Evolutionary conservation across 2,329 filamentous ascomycete species (phyloP), one percentile per base, ranked within the genome.

Genomic region (Monilinia aucupariae): DNA sequence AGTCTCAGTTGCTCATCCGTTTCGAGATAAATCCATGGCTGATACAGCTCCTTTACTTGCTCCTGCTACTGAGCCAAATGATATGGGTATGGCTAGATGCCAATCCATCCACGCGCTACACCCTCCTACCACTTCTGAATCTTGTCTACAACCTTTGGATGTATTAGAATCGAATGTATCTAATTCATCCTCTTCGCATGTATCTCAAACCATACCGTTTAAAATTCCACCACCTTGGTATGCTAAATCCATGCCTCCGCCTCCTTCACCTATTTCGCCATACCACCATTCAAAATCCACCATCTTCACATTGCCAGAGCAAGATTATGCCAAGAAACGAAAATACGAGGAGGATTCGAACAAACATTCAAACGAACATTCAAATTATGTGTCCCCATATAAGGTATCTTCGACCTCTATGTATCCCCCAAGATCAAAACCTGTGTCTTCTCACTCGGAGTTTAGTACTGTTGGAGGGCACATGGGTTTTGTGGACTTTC

Each of bases 401-500:
- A 41, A 48, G 22, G 9, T 58, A 17, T 34, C 54, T 25, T 25
- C 54, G 15, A 22, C 41, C 34, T 47, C 41, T 47, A 34, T 12
- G 54, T 25, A 25, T 47, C 30, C 25, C 10, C n/a, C 54, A 58
- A 37, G 54, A 47, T 20, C n/a, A 4, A 47, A 58, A 22, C 7
- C 15, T 3, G 34, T 58, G 4, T n/a, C 41, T 17, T 37, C 41
- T 20, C 9, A 47, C 6, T 47, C 41, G 5, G n/a, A 47, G 34
- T 12, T 6, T 47, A 25, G 13, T 32, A 8, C 54, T 12, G 0
- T 20, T 58, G 9, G n/a, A 9, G 41, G 8, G 7, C 27, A 52
- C 37, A 59, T 12, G 1, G 60, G 39, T 1, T 62, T 62, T 41
- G 25, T 62, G 43, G 60, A 62, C n/a, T 45, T 62, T 48, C 25